These are phyloP conservation scores for Metarhizium guizhouense DNA, from an alignment of 2,329 filamentous ascomycete species.

Conservation along the genomic window DNA sequence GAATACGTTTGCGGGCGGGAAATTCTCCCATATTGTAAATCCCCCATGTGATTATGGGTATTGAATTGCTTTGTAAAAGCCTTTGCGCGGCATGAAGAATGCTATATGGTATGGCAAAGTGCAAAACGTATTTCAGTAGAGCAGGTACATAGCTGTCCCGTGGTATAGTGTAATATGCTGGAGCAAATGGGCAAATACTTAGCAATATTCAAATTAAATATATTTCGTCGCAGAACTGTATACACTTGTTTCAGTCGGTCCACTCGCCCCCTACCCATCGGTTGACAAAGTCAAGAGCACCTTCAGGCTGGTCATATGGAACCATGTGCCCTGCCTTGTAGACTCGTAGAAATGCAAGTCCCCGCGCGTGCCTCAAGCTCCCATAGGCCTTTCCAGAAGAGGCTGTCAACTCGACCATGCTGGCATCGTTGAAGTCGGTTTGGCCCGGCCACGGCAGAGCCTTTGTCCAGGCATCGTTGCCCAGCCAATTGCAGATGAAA, in stretches of 20 bases:
- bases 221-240: too few relatives aligned
- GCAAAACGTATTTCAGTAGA: too few relatives aligned
- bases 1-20: not conserved
- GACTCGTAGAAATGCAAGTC: slow-evolving; percentile 87
- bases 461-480: slow-evolving; percentile 91
- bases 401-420: slow-evolving; percentile 61
- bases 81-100: not conserved
- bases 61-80: not conserved
- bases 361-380: slow-evolving; percentile 76
- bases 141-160: too few relatives aligned
- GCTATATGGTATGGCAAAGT: not conserved
- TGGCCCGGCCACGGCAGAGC: slow-evolving; percentile 87
- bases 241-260: slow-evolving; percentile 24
- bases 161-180: too few relatives aligned
- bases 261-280: slow-evolving; percentile 86
- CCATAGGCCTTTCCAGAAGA: slow-evolving; percentile 44
- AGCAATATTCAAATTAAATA: too few relatives aligned
- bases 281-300: slow-evolving; percentile 85
- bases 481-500: slow-evolving; percentile 95
- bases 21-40: not conserved
- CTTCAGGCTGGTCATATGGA: slow-evolving; percentile 85
- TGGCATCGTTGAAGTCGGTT: slow-evolving; percentile 64
- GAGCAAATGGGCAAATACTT: too few relatives aligned
- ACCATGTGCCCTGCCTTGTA: slow-evolving; percentile 93
- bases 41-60: not conserved